phyloP scores from a whole-genome alignment of 2,329 filamentous ascomycete genomes.

The Gnomoniopsis smithogilvyi region DNA sequence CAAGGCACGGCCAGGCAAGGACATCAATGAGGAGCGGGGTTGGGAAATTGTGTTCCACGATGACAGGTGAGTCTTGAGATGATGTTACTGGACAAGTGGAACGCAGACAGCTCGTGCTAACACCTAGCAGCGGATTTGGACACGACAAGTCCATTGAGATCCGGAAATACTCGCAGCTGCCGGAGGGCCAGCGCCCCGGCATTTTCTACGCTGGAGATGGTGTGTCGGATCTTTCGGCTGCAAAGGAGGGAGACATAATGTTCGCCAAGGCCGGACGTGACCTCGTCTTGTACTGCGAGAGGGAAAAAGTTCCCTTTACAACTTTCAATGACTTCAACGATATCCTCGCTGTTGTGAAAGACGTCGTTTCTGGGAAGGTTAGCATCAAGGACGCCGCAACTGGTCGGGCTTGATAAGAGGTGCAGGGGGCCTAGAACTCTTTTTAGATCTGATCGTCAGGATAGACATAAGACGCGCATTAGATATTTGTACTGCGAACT shows the following conservation, averaged over 20 bases:
- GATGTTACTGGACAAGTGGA: slow-evolving; percentile 5
- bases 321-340: slow-evolving; percentile 81
- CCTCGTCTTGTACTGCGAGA: slow-evolving; percentile 82
- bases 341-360: slow-evolving; percentile 73
- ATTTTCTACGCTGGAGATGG: slow-evolving; percentile 96
- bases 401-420: slow-evolving; percentile 30
- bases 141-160: slow-evolving; percentile 96
- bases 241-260: slow-evolving; percentile 85
- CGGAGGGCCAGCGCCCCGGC: slow-evolving; percentile 65
- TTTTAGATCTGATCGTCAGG: not conserved
- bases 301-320: slow-evolving; percentile 81
- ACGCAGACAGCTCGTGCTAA: not conserved
- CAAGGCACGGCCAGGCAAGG: slow-evolving; percentile 58
- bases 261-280: slow-evolving; percentile 93
- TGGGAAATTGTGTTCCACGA: slow-evolving; percentile 91
- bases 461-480: slow-evolving; percentile 1
- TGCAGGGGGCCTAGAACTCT: no score
- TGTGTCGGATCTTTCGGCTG: slow-evolving; percentile 87
- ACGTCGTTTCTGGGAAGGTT: slow-evolving; percentile 70
- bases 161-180: slow-evolving; percentile 76
- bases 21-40: slow-evolving; percentile 73
- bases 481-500: not conserved
- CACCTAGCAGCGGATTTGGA: slow-evolving; percentile 66
- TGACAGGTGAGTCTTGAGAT: slow-evolving; percentile 57
- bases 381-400: slow-evolving; percentile 68